Conservation (phyloP, 768 basidiomycete genomes). For the Gymnopilus junonius region DNA sequence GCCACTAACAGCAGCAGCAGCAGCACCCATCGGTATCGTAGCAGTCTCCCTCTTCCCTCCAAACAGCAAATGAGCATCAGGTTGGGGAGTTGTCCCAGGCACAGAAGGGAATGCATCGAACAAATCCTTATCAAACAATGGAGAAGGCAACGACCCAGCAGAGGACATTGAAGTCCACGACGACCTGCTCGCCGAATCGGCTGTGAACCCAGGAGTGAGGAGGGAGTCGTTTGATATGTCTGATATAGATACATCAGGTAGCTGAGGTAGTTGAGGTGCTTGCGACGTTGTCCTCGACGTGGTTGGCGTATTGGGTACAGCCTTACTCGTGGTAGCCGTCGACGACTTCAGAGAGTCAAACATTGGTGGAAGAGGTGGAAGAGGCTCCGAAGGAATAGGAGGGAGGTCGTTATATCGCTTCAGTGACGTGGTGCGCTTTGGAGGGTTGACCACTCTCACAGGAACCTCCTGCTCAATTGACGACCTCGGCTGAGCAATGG, state of each 20-base stretch:
- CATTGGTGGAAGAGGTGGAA: slow-evolving; percentile 21
- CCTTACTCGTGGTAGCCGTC: background rate
- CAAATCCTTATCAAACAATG: slow-evolving; percentile 58
- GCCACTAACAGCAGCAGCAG: background rate
- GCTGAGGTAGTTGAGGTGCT: background rate
- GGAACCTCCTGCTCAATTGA: slow-evolving; percentile 18
- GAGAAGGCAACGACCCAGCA: slow-evolving; percentile 45
- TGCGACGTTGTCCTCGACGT: background rate
- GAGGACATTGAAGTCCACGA: slow-evolving; percentile 55
- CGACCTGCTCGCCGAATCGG: slow-evolving; percentile 32
- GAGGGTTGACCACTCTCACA: slow-evolving; percentile 17
- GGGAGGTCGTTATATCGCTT: slow-evolving; percentile 24
- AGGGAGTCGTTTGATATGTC: slow-evolving; percentile 18
- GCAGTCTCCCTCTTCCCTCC: background rate
- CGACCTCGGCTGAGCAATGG: slow-evolving; percentile 13
- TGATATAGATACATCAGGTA: background rate
- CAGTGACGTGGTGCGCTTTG: slow-evolving; percentile 26
- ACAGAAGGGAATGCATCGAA: slow-evolving; percentile 79
- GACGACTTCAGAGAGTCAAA: slow-evolving; percentile 6
- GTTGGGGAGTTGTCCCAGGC: slow-evolving; percentile 49
- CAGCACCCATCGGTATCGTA: background rate
- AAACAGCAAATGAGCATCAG: background rate
- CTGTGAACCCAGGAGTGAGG: slow-evolving; percentile 11
- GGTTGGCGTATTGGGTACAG: background rate
- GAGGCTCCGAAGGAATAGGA: slow-evolving; percentile 18